Evolutionary conservation across 2,329 filamentous ascomycete genomes (phyloP), one percentile per base, ranked within the genome.

Genomic region (Teratosphaeria nubilosa): DNA sequence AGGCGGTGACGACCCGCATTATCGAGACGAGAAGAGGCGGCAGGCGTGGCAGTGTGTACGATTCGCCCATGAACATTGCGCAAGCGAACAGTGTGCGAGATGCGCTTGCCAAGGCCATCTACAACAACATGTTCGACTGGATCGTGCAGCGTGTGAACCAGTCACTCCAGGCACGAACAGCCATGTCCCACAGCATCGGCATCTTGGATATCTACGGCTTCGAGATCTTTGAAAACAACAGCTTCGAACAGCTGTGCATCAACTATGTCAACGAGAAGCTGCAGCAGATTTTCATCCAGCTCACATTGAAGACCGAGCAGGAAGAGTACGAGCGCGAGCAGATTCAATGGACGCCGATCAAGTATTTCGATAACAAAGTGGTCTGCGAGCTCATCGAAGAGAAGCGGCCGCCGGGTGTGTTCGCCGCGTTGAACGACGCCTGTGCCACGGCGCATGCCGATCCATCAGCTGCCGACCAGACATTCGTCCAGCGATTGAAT

Each of bases 221-320:
- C 69, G 94, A 99, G 72, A 99, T 99, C 65, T 99, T 99, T 66
- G 94, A 99, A 72, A 94, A 92, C 77, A 99, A 99, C 78, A 96
- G 90, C 64, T 99, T 99, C 69, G 94, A 99, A 73, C 94, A 99
- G 75, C 83, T 99, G 7, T 99, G 94, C 76, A 99, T 99, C 81
- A 99, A 99, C 78, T 99, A 97, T 70, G 95, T 97, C 70, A 99
- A 99, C 74, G 94, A 99, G 76, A 99, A 99, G 75, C 79, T 99
- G 59, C 94, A 99, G 75, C 94, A 99, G 71, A 97, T 99, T 68
- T 99, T 99, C 72, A 99, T 99, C 66, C 94, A 99, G 74, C 79
- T 99, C 66, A 99, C 94, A 0, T 76, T 99, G 62, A 96, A 96
- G 78, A 87, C 94, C 0, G 94, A 99, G 73, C 94, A 99, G 76